Evolutionary conservation across 1,139 yeast species (phyloP).

Genomic region (Schizosaccharomyces versatilis): DNA sequence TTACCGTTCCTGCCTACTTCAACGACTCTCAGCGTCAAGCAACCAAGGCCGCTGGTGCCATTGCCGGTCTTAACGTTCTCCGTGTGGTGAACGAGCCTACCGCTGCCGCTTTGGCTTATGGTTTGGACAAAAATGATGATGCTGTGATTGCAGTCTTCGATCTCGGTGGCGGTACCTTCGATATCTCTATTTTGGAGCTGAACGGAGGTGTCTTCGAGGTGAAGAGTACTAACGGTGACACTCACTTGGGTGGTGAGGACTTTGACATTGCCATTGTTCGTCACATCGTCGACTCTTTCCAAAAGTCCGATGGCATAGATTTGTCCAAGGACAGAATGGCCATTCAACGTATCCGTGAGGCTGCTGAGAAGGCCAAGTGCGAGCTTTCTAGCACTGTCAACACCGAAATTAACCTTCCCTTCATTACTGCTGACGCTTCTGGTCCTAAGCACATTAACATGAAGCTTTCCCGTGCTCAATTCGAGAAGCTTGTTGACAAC

Average conservation of each 20-base stretch:
- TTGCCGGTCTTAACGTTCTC: constrained; percentile 84
- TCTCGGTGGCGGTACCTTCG: constrained; percentile 79
- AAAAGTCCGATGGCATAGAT: constrained; percentile 79
- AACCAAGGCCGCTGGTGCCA: constrained; percentile 94
- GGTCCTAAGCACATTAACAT: constrained; percentile 98
- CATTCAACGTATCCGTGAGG: constrained; percentile 97
- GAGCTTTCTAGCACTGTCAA: constrained; percentile 85
- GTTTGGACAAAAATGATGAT: constrained; percentile 59
- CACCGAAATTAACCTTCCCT: constrained; percentile 91
- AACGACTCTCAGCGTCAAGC: constrained; percentile 98
- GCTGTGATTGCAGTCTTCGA: constrained; percentile 67
- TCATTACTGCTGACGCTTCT: constrained; percentile 81
- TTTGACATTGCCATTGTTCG: constrained; percentile 67
- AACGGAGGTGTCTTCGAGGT: constrained; percentile 79
- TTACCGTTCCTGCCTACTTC: constrained; percentile 94
- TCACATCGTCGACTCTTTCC: constrained; percentile 76
- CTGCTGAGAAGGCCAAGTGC: constrained; percentile 98
- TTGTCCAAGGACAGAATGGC: constrained; percentile 91
- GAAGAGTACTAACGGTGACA: constrained; percentile 74
- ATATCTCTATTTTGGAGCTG: constrained; percentile 62
- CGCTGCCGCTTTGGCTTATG: constrained; percentile 96
- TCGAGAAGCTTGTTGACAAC: constrained; percentile 76
- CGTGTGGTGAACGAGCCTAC: constrained; percentile 98
- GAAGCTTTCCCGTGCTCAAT: constrained; percentile 79
- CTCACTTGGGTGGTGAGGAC: constrained; percentile 84